Base-by-base conservation (phyloP, 2,329 filamentous ascomycete species). In the Podosphaera leucotricha region DNA sequence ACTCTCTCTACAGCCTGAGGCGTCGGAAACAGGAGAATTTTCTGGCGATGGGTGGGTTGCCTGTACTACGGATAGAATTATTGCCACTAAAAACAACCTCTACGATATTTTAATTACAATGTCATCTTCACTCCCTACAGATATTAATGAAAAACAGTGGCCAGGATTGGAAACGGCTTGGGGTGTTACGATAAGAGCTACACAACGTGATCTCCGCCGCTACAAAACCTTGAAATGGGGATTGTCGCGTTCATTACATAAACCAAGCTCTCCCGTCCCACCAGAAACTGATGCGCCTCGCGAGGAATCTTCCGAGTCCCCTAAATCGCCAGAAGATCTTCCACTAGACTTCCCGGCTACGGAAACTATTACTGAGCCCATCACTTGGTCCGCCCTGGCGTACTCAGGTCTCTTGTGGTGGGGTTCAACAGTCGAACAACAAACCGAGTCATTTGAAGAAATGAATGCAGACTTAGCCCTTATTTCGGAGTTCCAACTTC, bases 21-120 rank as follows among this genome's bases (percentile, higher is more conserved):
- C 39, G 52, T 46, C 58, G 61, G 39, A 57, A 57, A 37, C 57
- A 15, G 60, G 62, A 30, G 68, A 66, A 20, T 67, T 72, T 37
- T 57, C 62, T 20, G 67, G 67, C 26, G 62, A 69, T 13, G 81
- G 85, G 35, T 98, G 86, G 85, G 77, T 93, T 47, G 90, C 87
- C 11, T 94, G 86, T 60, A 94, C 87, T 2, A 95, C 87, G 1
- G 90, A 98, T 62, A 87, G 81, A 55, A 90, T 98, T 46, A 69
- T 98, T 13, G 76, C 75, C 40, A 80, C 83, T 60, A 95, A 95
- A 63, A 72, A 77, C 43, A 72, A 80, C 2, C 71, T 98, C 2
- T 95, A 85, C 67, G 90, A 98, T 57, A 69, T 94, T 53, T 70
- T 94, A 35, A 77, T 95, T 47, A 83, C 82, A 44, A 71, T 95